Evolutionary conservation across 768 basidiomycete species (phyloP).

Genomic region (Boletus vermiculosoides): DNA sequence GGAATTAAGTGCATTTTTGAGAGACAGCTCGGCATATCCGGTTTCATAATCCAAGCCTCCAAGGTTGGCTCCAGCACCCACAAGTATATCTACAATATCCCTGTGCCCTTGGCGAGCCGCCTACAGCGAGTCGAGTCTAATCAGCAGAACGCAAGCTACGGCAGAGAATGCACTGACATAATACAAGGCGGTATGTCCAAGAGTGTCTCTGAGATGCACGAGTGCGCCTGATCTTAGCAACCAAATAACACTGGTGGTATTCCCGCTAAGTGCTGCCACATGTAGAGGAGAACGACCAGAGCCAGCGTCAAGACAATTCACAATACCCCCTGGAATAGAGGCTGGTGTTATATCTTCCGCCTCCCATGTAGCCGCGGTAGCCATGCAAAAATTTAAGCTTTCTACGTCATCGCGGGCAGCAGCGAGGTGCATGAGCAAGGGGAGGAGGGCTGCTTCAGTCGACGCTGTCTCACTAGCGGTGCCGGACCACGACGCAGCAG

Average conservation of each 20-base stretch:
- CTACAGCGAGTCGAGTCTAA: constrained; percentile 34
- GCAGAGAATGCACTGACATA: constrained; percentile 49
- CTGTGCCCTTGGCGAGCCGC: constrained; percentile 73
- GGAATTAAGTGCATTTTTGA: constrained; percentile 35
- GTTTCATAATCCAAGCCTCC: constrained; percentile 62
- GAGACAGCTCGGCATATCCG: constrained; percentile 53
- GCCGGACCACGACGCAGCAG: constrained; percentile 69
- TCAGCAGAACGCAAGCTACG: neutral
- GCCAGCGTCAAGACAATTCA: constrained; percentile 68
- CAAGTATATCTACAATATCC: constrained; percentile 57
- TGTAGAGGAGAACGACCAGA: constrained; percentile 79
- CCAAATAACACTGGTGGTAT: constrained; percentile 38
- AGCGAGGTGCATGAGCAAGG: constrained; percentile 78
- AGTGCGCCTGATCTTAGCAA: constrained; percentile 74
- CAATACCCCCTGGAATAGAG: constrained; percentile 60
- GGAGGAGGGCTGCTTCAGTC: constrained; percentile 69
- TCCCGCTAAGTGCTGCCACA: constrained; percentile 71
- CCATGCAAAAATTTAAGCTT: constrained; percentile 59
- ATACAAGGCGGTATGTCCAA: constrained; percentile 84
- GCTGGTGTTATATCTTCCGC: constrained; percentile 18
- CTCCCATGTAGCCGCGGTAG: constrained; percentile 25
- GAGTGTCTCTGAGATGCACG: constrained; percentile 74
- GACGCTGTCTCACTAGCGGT: constrained; percentile 73
- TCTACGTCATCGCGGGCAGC: constrained; percentile 68
- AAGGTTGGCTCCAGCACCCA: constrained; percentile 72